Percentiles rank a stretch among this genome's conserved stretches.
Conservation (phyloP, 306 rosid genomes). For the Psophocarpus tetragonolobus region DNA sequence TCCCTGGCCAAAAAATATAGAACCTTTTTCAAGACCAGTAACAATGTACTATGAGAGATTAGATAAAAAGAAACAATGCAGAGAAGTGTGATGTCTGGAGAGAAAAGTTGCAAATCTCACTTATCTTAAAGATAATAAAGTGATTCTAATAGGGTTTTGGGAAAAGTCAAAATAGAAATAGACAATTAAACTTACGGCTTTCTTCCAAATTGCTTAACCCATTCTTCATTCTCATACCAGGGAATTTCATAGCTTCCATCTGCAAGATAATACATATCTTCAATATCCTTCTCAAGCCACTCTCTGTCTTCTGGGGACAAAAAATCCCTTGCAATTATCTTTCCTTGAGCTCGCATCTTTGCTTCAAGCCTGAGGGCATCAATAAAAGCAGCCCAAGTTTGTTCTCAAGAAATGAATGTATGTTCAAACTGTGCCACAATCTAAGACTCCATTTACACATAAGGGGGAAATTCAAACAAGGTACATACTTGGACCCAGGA, state of each 20-base stretch:
- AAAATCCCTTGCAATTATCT: constrained; percentile 72
- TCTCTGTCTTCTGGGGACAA: constrained; percentile 76
- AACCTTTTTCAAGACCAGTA: constrained; percentile 18
- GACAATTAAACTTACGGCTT: constrained; percentile 68
- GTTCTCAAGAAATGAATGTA: constrained; percentile 25
- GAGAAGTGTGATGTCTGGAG: neutral
- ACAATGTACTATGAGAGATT: constrained; percentile 21
- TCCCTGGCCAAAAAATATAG: constrained; percentile 60
- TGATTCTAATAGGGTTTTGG: neutral
- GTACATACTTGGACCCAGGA: constrained; percentile 88
- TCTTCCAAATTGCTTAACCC: constrained; percentile 67
- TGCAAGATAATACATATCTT: constrained; percentile 68
- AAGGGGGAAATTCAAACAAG: constrained; percentile 19
- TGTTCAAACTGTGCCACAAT: constrained; percentile 17
- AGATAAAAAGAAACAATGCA: constrained; percentile 15
- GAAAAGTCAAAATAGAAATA: constrained; percentile 9
- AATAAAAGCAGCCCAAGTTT: constrained; percentile 36
- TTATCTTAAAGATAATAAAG: constrained; percentile 11
- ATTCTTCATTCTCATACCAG: constrained; percentile 74
- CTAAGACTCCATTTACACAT: constrained; percentile 8
- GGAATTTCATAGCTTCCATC: constrained; percentile 64
- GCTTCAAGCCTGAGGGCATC: constrained; percentile 71
- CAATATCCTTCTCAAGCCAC: constrained; percentile 97
- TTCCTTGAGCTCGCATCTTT: constrained; percentile 88
- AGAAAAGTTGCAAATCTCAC: neutral